Base-by-base conservation (phyloP, 1,284 basidiomycete species). In the Austroboletus olivaceoglutinosus region DNA sequence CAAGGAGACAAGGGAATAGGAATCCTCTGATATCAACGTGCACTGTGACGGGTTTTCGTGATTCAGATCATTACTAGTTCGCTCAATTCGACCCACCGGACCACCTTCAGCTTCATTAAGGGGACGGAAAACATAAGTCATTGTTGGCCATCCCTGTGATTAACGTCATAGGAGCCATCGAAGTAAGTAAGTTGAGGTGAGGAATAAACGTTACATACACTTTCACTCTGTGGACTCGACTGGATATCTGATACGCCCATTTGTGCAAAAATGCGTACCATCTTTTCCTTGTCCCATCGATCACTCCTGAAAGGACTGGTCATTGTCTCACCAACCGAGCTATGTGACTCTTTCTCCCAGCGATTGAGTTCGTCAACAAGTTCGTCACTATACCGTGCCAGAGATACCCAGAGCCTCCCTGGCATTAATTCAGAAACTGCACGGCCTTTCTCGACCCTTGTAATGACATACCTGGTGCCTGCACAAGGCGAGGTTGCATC, bases 301-400 rank as follows among this genome's bases (percentile, higher is more conserved):
- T 76, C 82, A 43, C 72, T 75, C 53, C 58, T 63, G 58, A 83
- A 89, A 40, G 78, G 58, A 50, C 75, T 70, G 62, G 72, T 15
- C 37, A 23, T 33, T 31, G 15, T 40, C 40, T 59, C 59, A 36
- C 73, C 73, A 54, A 73, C 73, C 7, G 60, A 56, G 46, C 69
- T 67, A 13, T 81, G 72, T 8, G 82, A 83, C 48, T 71, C 69
- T 49, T 65, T 64, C 66, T 88, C 85, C 80, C 82, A 83, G 27
- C 62, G 63, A 59, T 85, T 82, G 12, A 91, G 71, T 31, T 75
- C 69, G 5, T 78, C 74, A 3, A 90, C 78, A 21, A 91, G 74
- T 2, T 68, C 72, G 53, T 91, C 89, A 54, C 85, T 81, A 59
- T 92, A 92, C 51, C 88, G 73, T 16, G 87, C 85, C n/a, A 92